Conservation (phyloP, 495 filamentous ascomycete species). For the Aspergillus bertholletiae region DNA sequence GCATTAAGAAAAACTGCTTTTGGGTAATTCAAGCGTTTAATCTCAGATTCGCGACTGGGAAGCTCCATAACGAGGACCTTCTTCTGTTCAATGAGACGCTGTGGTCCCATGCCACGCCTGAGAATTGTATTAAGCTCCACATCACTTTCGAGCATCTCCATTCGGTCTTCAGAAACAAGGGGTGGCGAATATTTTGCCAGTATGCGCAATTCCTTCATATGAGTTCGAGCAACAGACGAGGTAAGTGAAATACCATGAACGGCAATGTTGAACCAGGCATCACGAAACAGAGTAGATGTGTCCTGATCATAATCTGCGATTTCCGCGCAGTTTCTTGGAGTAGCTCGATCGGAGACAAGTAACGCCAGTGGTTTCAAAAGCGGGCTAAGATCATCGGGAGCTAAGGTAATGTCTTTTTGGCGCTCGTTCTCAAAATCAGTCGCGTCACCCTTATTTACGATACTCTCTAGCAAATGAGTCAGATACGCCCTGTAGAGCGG, state of each 20-base stretch:
- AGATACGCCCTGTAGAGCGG: slow-evolving; percentile 74
- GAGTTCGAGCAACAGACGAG: slow-evolving; percentile 62
- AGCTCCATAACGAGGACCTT: slow-evolving; percentile 66
- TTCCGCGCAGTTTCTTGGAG: slow-evolving; percentile 23
- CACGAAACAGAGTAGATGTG: slow-evolving; percentile 66
- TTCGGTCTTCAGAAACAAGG: slow-evolving; percentile 75
- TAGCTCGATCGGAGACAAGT: slow-evolving; percentile 54
- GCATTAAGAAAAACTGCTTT: slow-evolving; percentile 89
- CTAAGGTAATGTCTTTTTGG: slow-evolving; percentile 70
- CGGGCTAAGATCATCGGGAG: slow-evolving; percentile 78
- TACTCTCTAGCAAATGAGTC: slow-evolving; percentile 77
- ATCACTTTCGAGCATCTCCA: slow-evolving; percentile 87
- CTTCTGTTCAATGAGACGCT: slow-evolving; percentile 77
- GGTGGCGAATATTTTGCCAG: slow-evolving; percentile 85
- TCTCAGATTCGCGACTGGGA: slow-evolving; percentile 68
- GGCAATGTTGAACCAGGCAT: slow-evolving; percentile 96
- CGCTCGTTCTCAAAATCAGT: slow-evolving; percentile 55
- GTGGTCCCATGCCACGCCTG: slow-evolving; percentile 71
- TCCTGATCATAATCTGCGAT: slow-evolving; percentile 55
- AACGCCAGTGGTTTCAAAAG: slow-evolving; percentile 77
- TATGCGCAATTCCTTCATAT: slow-evolving; percentile 67
- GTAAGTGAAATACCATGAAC: slow-evolving; percentile 83
- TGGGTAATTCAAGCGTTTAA: slow-evolving; percentile 76
- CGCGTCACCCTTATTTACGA: slow-evolving; percentile 83
- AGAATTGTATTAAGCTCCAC: slow-evolving; percentile 93